These are phyloP conservation scores for Stagonosporopsis chrysanthemi DNA, from an alignment of 2,329 filamentous ascomycete species.

Conservation along the genomic window DNA sequence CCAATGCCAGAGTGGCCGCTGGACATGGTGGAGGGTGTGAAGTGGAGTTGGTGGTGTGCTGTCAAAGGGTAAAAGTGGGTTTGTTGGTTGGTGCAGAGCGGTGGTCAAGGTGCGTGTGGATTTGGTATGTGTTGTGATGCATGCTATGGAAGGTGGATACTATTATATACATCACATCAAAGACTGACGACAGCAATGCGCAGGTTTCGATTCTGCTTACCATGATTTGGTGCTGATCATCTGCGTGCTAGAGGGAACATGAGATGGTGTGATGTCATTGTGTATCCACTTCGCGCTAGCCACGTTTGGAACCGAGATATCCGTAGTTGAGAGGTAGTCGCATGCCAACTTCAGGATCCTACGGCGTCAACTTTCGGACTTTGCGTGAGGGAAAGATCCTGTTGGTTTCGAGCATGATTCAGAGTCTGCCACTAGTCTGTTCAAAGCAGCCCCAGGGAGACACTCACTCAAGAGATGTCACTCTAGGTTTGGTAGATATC, in stretches of 20 bases:
- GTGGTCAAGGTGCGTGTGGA: too few relatives aligned
- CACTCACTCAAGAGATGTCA: too few relatives aligned
- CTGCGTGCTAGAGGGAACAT: conserved; percentile 8
- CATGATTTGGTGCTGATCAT: conserved; percentile 19
- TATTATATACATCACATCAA: conserved; percentile 3
- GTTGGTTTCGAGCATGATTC: too few relatives aligned
- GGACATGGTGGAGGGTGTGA: conserved; percentile 26
- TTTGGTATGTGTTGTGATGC: not conserved
- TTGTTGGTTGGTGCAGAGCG: not conserved
- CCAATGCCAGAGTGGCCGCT: conserved; percentile 32
- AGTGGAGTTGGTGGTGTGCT: conserved; percentile 12
- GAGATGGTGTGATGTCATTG: conserved; percentile 13
- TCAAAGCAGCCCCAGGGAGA: not conserved
- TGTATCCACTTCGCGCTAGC: conserved; percentile 1
- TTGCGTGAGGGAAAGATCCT: too few relatives aligned
- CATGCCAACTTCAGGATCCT: not conserved
- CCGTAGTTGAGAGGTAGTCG: not conserved
- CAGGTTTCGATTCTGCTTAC: conserved; percentile 1
- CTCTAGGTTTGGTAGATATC: not conserved
- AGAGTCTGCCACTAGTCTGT: too few relatives aligned
- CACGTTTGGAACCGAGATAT: not conserved
- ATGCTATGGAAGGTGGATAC: not conserved
- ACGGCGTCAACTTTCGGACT: too few relatives aligned
- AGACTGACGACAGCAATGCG: conserved; percentile 7
- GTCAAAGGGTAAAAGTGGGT: conserved; percentile 11